Evolutionary conservation across 106 monocot species (phyloP).

Genomic region (Iris macrosiphon): DNA sequence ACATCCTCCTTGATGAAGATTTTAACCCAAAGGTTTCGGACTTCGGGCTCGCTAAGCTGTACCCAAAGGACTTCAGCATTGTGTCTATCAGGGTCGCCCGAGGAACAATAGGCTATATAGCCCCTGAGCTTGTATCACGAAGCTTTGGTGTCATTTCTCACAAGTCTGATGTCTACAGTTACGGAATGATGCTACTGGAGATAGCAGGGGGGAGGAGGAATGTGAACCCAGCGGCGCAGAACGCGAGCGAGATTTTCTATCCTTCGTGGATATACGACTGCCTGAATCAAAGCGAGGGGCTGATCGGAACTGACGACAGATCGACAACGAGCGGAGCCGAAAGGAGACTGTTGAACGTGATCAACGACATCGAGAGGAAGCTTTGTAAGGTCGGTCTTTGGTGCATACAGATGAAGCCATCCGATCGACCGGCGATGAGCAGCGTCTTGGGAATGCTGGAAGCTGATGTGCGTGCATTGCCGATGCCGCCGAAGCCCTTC

Average conservation of each 20-base stretch:
- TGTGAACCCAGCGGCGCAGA: neutral
- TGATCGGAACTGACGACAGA: too few species aligned
- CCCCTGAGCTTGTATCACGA: conserved; percentile 13
- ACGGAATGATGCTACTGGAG: conserved; percentile 17
- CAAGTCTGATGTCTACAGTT: conserved; percentile 15
- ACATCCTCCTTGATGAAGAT: conserved; percentile 11
- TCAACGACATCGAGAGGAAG: conserved; percentile 5
- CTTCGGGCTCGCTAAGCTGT: conserved; percentile 21
- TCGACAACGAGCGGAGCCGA: neutral
- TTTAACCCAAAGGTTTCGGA: conserved; percentile 18
- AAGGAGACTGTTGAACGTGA: too few species aligned
- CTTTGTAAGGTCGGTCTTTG: conserved; percentile 13
- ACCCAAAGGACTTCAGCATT: conserved; percentile 6
- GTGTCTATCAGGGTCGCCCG: conserved; percentile 11
- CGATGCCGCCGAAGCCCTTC: conserved; percentile 17
- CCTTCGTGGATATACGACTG: neutral
- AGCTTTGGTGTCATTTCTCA: conserved; percentile 17
- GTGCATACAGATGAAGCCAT: conserved; percentile 17
- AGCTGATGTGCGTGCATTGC: neutral
- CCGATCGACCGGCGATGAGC: conserved; percentile 8
- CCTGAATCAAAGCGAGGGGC: neutral
- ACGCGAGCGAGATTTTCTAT: neutral
- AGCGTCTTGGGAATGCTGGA: conserved; percentile 11
- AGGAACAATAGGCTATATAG: conserved; percentile 23
- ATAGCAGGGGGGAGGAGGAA: conserved; percentile 15